A percentile compares a stretch with the other conserved stretches of the same genome.
These are phyloP conservation scores for Saturnispora saitoi DNA, from an alignment of 805 yeast species.

Conservation along the genomic window DNA sequence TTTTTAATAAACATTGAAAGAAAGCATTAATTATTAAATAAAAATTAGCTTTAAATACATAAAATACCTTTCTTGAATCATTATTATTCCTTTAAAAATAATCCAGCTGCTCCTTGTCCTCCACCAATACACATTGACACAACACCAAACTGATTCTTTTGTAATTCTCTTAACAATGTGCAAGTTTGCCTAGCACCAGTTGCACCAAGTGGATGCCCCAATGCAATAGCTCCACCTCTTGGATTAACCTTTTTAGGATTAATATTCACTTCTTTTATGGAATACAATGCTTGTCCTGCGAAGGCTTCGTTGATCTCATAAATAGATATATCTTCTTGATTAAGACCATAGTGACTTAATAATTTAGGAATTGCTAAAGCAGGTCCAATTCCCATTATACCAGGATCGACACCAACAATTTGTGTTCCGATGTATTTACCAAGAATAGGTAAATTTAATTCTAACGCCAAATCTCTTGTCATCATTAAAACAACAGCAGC, in stretches of 20 bases:
- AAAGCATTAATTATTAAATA: too few species aligned
- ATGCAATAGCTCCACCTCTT: constrained; percentile 93
- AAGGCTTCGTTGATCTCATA: constrained; percentile 95
- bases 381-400: constrained; percentile 97
- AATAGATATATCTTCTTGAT: constrained; percentile 56
- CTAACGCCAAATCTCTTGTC: constrained; percentile 78
- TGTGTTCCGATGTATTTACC: constrained; percentile 77
- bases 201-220: constrained; percentile 90
- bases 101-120: constrained; percentile 97
- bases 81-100: constrained; percentile 65
- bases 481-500: constrained; percentile 84
- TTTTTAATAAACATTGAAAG: too few species aligned
- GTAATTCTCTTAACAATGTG: constrained; percentile 72
- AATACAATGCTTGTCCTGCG: constrained; percentile 87
- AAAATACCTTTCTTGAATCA: too few species aligned
- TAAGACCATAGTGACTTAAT: constrained; percentile 36
- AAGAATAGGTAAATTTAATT: constrained; percentile 57
- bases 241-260: constrained; percentile 72
- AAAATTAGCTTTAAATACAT: too few species aligned
- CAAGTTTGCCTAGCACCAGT: constrained; percentile 87
- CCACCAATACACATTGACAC: constrained; percentile 97
- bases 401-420: constrained; percentile 91
- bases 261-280: constrained; percentile 56
- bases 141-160: constrained; percentile 76
- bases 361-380: constrained; percentile 89